Conservation (phyloP, 352 stramenopile species). For the Phytopythium sindhum region DNA sequence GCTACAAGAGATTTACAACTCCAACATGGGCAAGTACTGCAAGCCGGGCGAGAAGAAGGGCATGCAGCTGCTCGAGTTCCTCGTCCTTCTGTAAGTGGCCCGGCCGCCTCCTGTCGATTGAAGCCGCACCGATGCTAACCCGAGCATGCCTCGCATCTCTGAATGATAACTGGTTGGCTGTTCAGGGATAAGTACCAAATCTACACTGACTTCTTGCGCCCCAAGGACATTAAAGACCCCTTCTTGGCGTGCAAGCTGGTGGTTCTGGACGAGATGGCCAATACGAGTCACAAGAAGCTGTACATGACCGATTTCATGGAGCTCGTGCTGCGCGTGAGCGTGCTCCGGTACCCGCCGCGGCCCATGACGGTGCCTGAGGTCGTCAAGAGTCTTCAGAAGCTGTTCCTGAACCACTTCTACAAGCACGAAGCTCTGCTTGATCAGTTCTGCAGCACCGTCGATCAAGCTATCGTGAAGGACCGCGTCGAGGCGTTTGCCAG, state of each 20-base stretch:
- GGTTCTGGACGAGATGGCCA: conserved; percentile 75
- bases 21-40: conserved; percentile 71
- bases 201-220: conserved; percentile 58
- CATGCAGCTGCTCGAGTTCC: conserved; percentile 72
- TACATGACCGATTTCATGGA: conserved; percentile 80
- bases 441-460: conserved; percentile 51
- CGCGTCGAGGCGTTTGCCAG: conserved; percentile 56
- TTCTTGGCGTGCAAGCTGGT: conserved; percentile 73
- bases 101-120: neutral
- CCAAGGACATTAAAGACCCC: conserved; percentile 63
- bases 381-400: conserved; percentile 48
- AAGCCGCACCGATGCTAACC: neutral
- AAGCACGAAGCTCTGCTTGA: conserved; percentile 60
- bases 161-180: neutral
- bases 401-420: conserved; percentile 66
- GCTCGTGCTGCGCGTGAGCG: conserved; percentile 53
- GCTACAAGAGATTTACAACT: conserved; percentile 73
- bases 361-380: conserved; percentile 35
- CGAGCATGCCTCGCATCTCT: neutral
- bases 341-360: conserved; percentile 54
- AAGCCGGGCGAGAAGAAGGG: conserved; percentile 73
- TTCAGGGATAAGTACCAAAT: conserved; percentile 63
- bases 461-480: conserved; percentile 56
- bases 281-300: conserved; percentile 65
- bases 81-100: conserved; percentile 38